Evolutionary conservation across 2,329 filamentous ascomycete genomes (phyloP), one percentile per base, ranked within the genome.

Genomic region (Graphiopsis chlorocephala): DNA sequence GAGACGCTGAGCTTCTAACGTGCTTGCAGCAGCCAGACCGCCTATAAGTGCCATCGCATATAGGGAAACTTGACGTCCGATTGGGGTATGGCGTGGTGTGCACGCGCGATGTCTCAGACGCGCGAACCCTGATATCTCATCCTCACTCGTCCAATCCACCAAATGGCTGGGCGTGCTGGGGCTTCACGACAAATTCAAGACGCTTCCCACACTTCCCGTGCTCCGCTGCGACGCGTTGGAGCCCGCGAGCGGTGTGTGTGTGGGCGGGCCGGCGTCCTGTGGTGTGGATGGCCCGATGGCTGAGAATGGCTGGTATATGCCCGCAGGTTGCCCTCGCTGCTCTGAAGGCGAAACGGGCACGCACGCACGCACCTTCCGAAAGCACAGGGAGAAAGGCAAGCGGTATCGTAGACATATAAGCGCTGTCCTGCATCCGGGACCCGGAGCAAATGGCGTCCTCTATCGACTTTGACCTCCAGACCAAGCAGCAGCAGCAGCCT

Each of bases 151-250:
- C 7, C 20, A 6, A 47, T 48, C 31, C 59, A 61, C 47, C 59
- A 42, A 53, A 61, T 61, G 59, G 59, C 59, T 61, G 59, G 58
- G n/a, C n/a, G n/a, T n/a, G n/a, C n/a, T n/a, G n/a, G n/a, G n/a
- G 47, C 59, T 61, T 61, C 59, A 61, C 59, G 59, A 61, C 59
- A 53, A 53, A 52, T 53, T 47, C 59, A 38, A 58, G 55, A 58
- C 55, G 55, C 38, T 45, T 45, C 55, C 55, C 59, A n/a, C n/a
- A n/a, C 25, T 25, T 53, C 55, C 55, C 59, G 45, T 38, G 47
- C 59, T 61, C 59, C 59, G 48, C 59, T 26, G 31, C 59, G 17
- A 45, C 55, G 55, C 55, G 33, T 58, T 38, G 33, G 55, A 45
- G 25, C 47, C 45, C 47, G 47, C 45, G n/a, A 52, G 47, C 45